Conservation (phyloP, 768 basidiomycete genomes). For the Sarcomyxa edulis region DNA sequence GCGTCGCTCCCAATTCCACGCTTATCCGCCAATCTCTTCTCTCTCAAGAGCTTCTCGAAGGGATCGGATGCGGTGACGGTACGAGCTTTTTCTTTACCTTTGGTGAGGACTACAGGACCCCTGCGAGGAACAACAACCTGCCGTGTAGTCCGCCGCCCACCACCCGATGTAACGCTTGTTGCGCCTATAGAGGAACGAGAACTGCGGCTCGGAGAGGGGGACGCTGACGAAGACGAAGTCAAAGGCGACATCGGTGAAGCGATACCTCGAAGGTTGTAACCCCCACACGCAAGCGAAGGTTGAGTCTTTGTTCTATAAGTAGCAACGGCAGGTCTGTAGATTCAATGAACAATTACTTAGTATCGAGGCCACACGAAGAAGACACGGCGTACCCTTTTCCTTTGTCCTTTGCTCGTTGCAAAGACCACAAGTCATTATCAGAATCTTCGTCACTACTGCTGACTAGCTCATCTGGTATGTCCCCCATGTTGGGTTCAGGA, state of each 20-base stretch:
- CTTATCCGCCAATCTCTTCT: slow-evolving; percentile 38
- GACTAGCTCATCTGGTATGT: slow-evolving; percentile 40
- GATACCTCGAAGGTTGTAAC: too few relatives aligned
- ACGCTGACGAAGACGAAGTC: too few relatives aligned
- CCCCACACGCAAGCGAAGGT: too few relatives aligned
- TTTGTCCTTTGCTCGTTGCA: too few relatives aligned
- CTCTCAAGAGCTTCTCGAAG: slow-evolving; percentile 47
- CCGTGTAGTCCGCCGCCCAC: slow-evolving; percentile 9
- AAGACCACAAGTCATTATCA: slow-evolving; percentile 7
- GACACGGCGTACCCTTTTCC: too few relatives aligned
- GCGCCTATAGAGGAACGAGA: too few relatives aligned
- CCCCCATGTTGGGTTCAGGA: slow-evolving; percentile 31
- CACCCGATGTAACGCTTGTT: slow-evolving; percentile 4
- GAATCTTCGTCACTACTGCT: slow-evolving; percentile 53
- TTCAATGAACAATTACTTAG: too few relatives aligned
- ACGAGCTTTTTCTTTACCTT: slow-evolving; percentile 14
- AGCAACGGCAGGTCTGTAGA: too few relatives aligned
- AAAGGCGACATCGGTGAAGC: too few relatives aligned
- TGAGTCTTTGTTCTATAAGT: too few relatives aligned
- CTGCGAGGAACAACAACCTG: slow-evolving; percentile 6
- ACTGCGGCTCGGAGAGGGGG: too few relatives aligned
- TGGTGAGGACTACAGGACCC: slow-evolving; percentile 6
- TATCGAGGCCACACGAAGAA: too few relatives aligned
- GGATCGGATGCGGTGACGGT: slow-evolving; percentile 37
- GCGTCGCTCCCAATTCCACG: slow-evolving; percentile 34